A percentile compares a stretch with the other conserved stretches of the same genome.
Conservation (phyloP, 257 asterid species). For the Jacaranda mimosifolia region DNA sequence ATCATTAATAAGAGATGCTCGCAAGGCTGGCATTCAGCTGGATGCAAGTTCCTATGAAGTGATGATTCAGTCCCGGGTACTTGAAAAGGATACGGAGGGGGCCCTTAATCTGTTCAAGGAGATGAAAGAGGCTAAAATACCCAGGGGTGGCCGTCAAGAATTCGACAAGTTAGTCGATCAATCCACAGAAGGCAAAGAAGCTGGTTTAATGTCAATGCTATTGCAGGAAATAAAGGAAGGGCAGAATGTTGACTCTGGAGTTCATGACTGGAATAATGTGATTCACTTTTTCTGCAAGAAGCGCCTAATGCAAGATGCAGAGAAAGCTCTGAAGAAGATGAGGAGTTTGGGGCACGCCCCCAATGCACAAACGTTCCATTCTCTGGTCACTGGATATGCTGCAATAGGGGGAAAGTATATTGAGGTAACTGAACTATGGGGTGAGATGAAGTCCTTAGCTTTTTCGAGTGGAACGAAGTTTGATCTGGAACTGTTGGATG, state of each 20-base stretch:
- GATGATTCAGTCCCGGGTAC: slow-evolving; percentile 67
- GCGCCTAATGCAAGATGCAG: slow-evolving; percentile 88
- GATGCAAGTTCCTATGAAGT: slow-evolving; percentile 78
- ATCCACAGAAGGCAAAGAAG: slow-evolving; percentile 49
- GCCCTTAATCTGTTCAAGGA: slow-evolving; percentile 85
- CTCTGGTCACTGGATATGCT: slow-evolving; percentile 87
- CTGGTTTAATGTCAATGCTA: slow-evolving; percentile 70
- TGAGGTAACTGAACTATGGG: slow-evolving; percentile 95
- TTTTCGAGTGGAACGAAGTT: slow-evolving; percentile 71
- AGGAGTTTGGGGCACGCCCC: slow-evolving; percentile 77
- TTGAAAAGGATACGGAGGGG: slow-evolving; percentile 72
- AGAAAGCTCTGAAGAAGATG: slow-evolving; percentile 93
- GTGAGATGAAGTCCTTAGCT: slow-evolving; percentile 83
- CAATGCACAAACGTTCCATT: slow-evolving; percentile 90
- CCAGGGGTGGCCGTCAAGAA: slow-evolving; percentile 54
- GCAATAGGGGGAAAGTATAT: slow-evolving; percentile 83
- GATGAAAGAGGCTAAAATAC: slow-evolving; percentile 87
- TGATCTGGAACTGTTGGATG: slow-evolving; percentile 86
- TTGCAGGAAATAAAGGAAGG: slow-evolving; percentile 85
- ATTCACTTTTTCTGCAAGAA: slow-evolving; percentile 94
- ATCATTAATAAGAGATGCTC: slow-evolving; percentile 85
- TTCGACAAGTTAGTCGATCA: slow-evolving; percentile 50
- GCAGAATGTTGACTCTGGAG: slow-evolving; percentile 67
- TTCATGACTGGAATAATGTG: slow-evolving; percentile 90
- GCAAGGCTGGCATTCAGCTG: slow-evolving; percentile 80